phyloP scores from a whole-genome alignment of 345 rosid species.

The Ailanthus altissimus region DNA sequence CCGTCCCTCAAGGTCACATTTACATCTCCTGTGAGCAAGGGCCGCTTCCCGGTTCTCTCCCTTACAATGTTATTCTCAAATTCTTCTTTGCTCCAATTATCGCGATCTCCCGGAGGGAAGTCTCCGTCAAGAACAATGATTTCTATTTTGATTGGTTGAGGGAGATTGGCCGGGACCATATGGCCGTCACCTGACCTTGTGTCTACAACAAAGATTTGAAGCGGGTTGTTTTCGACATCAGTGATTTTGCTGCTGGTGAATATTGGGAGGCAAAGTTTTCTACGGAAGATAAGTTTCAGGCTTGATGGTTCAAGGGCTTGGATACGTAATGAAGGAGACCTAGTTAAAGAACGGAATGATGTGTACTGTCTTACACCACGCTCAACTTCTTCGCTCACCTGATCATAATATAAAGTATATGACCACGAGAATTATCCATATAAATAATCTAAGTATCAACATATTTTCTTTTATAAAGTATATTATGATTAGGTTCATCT shows the following conservation, averaged over 20 bases:
- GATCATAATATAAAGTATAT: conserved; percentile 4
- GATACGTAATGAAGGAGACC: conserved; percentile 51
- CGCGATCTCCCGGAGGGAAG: conserved; percentile 44
- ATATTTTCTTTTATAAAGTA: too few species aligned
- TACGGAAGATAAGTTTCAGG: conserved; percentile 39
- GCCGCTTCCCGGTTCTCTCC: conserved; percentile 86
- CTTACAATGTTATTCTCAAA: conserved; percentile 57
- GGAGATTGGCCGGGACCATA: conserved; percentile 29
- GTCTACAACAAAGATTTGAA: conserved; percentile 55
- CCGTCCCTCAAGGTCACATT: conserved; percentile 58
- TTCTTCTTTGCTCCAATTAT: conserved; percentile 63
- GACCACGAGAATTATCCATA: neutral
- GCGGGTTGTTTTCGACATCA: conserved; percentile 43
- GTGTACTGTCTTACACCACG: conserved; percentile 35
- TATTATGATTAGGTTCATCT: too few species aligned
- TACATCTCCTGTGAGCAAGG: conserved; percentile 81
- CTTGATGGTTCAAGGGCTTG: conserved; percentile 46
- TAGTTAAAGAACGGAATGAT: conserved; percentile 29
- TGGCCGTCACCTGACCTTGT: conserved; percentile 21
- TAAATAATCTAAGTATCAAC: neutral
- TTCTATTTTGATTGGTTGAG: conserved; percentile 61
- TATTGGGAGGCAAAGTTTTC: conserved; percentile 41
- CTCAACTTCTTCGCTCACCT: conserved; percentile 88
- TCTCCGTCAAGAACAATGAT: conserved; percentile 83
- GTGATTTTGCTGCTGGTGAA: conserved; percentile 74